Evolutionary conservation across 164 flowering plant species (phyloP).

Genomic region (Aristolochia contorta): DNA sequence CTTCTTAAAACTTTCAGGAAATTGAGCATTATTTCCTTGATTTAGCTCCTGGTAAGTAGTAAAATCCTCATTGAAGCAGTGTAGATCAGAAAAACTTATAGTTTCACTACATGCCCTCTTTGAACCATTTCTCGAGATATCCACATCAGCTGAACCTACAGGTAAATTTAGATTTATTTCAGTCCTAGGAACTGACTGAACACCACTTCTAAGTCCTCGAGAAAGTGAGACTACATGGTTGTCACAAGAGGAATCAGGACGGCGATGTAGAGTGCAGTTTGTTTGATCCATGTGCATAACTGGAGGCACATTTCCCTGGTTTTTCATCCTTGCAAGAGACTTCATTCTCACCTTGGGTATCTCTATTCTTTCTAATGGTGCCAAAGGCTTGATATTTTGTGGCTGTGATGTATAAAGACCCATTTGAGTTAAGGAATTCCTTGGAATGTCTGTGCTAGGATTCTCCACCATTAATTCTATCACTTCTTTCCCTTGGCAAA

Average conservation of each 20-base stretch:
- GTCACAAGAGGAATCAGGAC: conserved; percentile 1
- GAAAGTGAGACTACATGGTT: conserved; percentile 5
- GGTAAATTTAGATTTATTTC: conserved; percentile 16
- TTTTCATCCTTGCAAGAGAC: neutral
- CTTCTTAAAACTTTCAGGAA: too few species aligned
- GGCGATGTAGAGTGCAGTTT: conserved; percentile 10
- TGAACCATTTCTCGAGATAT: conserved; percentile 12
- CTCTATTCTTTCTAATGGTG: conserved; percentile 1
- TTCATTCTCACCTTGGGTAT: conserved; percentile 2
- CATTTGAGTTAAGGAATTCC: conserved; percentile 9
- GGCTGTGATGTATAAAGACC: conserved; percentile 14
- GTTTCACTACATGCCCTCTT: conserved; percentile 18
- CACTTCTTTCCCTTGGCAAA: too few species aligned
- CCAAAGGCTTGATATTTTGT: conserved; percentile 8
- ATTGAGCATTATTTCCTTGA: conserved; percentile 4
- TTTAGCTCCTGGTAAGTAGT: conserved; percentile 17
- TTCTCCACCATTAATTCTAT: conserved; percentile 3
- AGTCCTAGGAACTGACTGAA: conserved; percentile 14
- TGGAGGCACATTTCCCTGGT: neutral
- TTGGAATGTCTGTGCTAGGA: neutral
- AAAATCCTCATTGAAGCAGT: conserved; percentile 11
- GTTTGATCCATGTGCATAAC: neutral
- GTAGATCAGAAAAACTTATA: conserved; percentile 5
- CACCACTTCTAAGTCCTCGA: conserved; percentile 7
- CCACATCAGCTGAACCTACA: conserved; percentile 7